Percentiles rank a stretch among this genome's conserved stretches.
phyloP scores from a whole-genome alignment of 331 rosid species.

The Cucumis variabilis region DNA sequence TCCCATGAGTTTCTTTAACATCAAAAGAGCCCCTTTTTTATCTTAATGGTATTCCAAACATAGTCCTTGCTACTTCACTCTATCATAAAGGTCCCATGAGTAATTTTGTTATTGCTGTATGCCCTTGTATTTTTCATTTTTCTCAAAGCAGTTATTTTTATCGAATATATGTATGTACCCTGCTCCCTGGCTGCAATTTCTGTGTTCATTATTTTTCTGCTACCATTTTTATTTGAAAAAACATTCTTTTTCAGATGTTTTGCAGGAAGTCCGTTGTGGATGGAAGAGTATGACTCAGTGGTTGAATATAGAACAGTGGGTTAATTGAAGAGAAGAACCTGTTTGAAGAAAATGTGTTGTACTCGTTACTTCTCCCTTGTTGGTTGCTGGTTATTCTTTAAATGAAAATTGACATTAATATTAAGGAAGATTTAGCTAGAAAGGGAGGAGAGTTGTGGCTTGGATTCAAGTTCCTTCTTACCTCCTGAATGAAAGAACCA shows the following conservation, averaged over 20 bases:
- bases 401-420: background rate
- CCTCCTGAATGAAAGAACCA: conserved; percentile 11
- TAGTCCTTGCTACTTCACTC: background rate
- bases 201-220: background rate
- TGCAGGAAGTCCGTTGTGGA: conserved; percentile 51
- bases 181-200: background rate
- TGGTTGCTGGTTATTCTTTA: background rate
- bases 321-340: conserved; percentile 11
- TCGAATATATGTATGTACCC: too few relatives aligned
- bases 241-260: conserved; percentile 51
- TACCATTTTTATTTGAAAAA: background rate
- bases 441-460: background rate
- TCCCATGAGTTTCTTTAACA: background rate
- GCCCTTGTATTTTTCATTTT: background rate
- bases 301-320: conserved; percentile 44
- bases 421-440: background rate
- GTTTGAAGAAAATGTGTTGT: background rate
- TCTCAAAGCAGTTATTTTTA: background rate
- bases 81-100: too few relatives aligned
- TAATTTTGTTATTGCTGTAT: too few relatives aligned
- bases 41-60: background rate
- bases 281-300: conserved; percentile 67
- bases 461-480: background rate
- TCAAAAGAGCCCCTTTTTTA: background rate
- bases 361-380: background rate